Evolutionary conservation across 2,329 filamentous ascomycete genomes (phyloP).

Genomic region (Epichloe sibirici): DNA sequence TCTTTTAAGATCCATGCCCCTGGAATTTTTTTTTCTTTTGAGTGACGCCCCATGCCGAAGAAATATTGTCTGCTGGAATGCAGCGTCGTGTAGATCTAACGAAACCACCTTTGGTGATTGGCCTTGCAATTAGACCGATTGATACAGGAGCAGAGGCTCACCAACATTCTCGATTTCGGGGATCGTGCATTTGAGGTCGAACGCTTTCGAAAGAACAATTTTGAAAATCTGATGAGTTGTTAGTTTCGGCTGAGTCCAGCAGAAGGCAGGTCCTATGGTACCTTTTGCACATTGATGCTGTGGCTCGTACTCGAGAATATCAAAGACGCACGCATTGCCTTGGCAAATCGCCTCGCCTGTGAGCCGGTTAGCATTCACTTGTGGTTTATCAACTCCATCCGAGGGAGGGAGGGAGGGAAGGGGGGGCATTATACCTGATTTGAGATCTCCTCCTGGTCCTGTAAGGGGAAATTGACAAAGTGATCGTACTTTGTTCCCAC

Average conservation of each 20-base stretch:
- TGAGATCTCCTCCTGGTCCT: constrained; percentile 97
- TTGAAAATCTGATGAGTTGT: constrained; percentile 73
- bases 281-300: constrained; percentile 98
- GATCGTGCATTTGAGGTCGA: constrained; percentile 97
- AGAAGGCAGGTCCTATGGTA: constrained; percentile 22
- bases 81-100: background rate
- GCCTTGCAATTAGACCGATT: constrained; percentile 35
- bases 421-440: constrained; percentile 55
- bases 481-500: constrained; percentile 98
- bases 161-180: constrained; percentile 97
- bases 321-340: constrained; percentile 93
- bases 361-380: background rate
- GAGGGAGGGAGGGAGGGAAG: background rate
- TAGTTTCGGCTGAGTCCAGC: background rate
- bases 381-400: background rate
- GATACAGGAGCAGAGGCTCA: constrained; percentile 87
- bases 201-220: constrained; percentile 96
- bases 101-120: background rate
- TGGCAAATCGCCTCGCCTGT: constrained; percentile 87
- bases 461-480: constrained; percentile 94
- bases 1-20: background rate
- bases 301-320: constrained; percentile 99
- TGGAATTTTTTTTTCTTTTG: background rate
- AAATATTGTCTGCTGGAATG: background rate
- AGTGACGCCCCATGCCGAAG: too few species aligned